phyloP scores from a whole-genome alignment of 805 yeast species.

The Wilhelminamyces savonicus region DNA sequence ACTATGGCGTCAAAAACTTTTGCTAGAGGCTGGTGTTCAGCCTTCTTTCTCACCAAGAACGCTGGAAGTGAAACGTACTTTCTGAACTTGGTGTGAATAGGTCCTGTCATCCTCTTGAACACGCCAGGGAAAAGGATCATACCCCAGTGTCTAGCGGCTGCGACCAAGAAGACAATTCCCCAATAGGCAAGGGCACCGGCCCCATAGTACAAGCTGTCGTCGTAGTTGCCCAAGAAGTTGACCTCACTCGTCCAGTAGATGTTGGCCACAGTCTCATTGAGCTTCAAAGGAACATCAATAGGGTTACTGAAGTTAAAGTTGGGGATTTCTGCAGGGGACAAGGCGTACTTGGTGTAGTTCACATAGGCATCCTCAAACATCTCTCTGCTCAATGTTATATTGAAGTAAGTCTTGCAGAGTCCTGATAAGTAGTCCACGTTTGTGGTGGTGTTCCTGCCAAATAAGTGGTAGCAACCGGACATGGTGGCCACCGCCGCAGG shows the following conservation, averaged over 20 bases:
- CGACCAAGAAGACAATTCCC: conserved; percentile 6
- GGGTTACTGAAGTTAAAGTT: conserved; percentile 3
- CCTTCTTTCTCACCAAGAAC: conserved; percentile 5
- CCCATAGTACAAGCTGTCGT: conserved; percentile 20
- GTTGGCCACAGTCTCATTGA: conserved; percentile 9
- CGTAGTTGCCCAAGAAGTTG: conserved; percentile 16
- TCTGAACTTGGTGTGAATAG: conserved; percentile 5
- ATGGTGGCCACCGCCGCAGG: conserved; percentile 22
- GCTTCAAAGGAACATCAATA: conserved; percentile 19
- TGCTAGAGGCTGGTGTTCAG: too few relatives aligned
- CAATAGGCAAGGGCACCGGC: conserved; percentile 19
- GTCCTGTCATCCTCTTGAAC: conserved; percentile 5
- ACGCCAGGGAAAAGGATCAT: conserved; percentile 7
- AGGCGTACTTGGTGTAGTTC: conserved; percentile 11
- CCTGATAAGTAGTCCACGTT: conserved; percentile 5
- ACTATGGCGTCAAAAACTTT: conserved; percentile 4
- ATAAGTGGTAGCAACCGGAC: conserved; percentile 18
- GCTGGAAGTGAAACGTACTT: conserved; percentile 10
- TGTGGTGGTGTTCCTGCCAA: conserved; percentile 6
- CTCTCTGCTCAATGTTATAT: conserved; percentile 1
- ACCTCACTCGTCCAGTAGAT: conserved; percentile 9
- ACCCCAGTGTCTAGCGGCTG: conserved; percentile 9
- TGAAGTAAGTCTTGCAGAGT: conserved; percentile 5
- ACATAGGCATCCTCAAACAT: conserved; percentile 2
- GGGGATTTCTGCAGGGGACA: conserved; percentile 3